A percentile compares a stretch with the other conserved stretches of the same genome.
Conservation (phyloP, 306 rosid genomes). For the Bauhinia variegata region DNA sequence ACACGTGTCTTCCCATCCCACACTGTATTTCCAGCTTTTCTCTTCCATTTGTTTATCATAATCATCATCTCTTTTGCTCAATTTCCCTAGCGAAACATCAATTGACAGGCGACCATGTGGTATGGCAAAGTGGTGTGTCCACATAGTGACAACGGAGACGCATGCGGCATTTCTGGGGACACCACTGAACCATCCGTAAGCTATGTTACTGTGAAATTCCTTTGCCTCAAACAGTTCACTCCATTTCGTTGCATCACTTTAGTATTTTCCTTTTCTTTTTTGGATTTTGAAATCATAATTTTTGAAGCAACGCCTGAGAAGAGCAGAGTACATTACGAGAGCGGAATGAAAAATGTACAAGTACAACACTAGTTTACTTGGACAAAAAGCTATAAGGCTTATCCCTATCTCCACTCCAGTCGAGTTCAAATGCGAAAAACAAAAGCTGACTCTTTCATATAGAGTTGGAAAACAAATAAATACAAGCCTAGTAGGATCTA, state of each 20-base stretch:
- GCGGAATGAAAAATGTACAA: not conserved
- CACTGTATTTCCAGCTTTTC: not conserved
- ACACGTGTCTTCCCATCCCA: too few species aligned
- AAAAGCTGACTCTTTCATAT: not conserved
- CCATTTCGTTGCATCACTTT: conserved; percentile 9
- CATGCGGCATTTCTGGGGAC: conserved; percentile 37
- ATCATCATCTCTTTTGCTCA: not conserved
- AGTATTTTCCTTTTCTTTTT: too few species aligned
- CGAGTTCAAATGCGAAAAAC: not conserved
- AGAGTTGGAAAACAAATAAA: not conserved
- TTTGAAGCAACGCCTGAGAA: too few species aligned
- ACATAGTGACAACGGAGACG: not conserved
- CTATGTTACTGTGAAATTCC: conserved; percentile 39
- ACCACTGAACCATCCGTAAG: conserved; percentile 34
- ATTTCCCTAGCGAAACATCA: conserved; percentile 23
- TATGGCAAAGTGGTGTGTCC: not conserved
- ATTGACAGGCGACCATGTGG: not conserved
- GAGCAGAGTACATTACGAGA: not conserved
- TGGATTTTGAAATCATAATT: conserved; percentile 23
- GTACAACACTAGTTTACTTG: not conserved
- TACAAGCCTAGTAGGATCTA: not conserved
- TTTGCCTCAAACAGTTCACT: conserved; percentile 19
- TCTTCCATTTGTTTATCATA: not conserved
- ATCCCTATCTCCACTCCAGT: too few species aligned
- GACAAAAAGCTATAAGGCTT: too few species aligned